Conservation (phyloP, 441 rosid genomes). For the Gossypium davidsonii region DNA sequence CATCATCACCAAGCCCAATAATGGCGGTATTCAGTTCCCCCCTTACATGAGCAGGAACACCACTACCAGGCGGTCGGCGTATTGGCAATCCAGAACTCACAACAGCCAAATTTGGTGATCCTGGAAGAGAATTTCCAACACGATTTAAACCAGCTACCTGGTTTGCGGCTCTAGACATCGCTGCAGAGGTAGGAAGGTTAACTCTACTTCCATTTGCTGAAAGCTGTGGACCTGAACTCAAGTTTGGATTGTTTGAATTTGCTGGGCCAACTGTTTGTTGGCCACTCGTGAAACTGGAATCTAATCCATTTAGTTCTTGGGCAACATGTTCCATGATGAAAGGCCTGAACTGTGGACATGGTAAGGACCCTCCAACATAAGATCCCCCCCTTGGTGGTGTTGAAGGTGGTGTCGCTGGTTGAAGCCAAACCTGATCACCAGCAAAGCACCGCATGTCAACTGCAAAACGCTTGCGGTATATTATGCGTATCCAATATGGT, state of each 20-base stretch:
- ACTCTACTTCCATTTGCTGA: constrained; percentile 73
- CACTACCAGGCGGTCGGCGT: constrained; percentile 73
- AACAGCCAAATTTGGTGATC: constrained; percentile 53
- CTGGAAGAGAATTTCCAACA: constrained; percentile 57
- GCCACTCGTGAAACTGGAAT: constrained; percentile 61
- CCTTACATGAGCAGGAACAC: constrained; percentile 85
- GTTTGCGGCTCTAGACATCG: constrained; percentile 51
- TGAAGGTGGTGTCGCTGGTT: constrained; percentile 99
- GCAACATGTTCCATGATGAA: constrained; percentile 99
- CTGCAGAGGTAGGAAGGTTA: constrained; percentile 52
- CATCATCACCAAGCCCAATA: constrained; percentile 98
- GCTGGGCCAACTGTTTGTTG: constrained; percentile 59
- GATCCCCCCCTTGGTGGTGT: constrained; percentile 98
- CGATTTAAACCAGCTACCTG: constrained; percentile 66
- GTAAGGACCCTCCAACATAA: constrained; percentile 88
- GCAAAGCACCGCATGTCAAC: constrained; percentile 99
- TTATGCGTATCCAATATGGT: constrained; percentile 94
- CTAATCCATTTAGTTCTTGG: constrained; percentile 90
- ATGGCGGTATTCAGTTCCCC: constrained; percentile 96
- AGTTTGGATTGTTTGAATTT: constrained; percentile 36
- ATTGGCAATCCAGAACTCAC: constrained; percentile 56
- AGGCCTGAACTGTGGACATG: constrained; percentile 99
- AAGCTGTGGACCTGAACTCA: constrained; percentile 46
- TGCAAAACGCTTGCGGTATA: constrained; percentile 91
- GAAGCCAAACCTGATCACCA: constrained; percentile 99